Base-by-base conservation (phyloP, 2,329 filamentous ascomycete genomes). In the Colletotrichum sp. region DNA sequence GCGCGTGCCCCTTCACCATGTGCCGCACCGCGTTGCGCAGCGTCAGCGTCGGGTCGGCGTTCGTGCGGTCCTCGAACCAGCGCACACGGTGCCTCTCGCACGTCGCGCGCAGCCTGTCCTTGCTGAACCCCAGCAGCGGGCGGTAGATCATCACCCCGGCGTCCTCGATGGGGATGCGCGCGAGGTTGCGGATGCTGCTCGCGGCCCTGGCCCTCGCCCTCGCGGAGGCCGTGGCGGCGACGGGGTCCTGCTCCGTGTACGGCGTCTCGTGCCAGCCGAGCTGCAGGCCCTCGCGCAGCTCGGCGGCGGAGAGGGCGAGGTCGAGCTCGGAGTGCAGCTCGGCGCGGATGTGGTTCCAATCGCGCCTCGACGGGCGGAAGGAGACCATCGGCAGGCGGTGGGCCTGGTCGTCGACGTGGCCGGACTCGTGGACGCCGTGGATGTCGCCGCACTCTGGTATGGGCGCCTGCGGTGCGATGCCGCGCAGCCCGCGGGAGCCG, bases 11-110 rank as follows among this genome's bases (percentile, higher is more conserved):
- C 31, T 86, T 84, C 24, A 90, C 87, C 57, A 98, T 81, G 80
- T 93, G 85, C 36, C 96, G 91, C 47, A 98, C 87, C 0, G 96
- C 92, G 79, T 99, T 99, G 47, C 97, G 90, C 58, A 88, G 84
- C 0, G 97, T 98, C 72, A 97, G 84, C 0, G 92, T 95, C 11
- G 87, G 88, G 78, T 98, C 93, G 18, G 87, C 82, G 79, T 99
- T 99, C 3, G 96, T 98, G 55, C 87, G 85, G 81, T 99, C 97
- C 80, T 97, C 94, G 76, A 95, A 94, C 93, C 95, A 98, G 1
- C 85, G 84, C 12, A 97, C 84, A 0, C 87, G 83, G 76, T 92
- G 89, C n/a, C 89, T 86, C 74, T 92, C 82, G 79, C 96, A 98
- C 1, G 94, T 95, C 3, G 91, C 90, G 57, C 93, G 87, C n/a